Conservation (phyloP, 805 yeast genomes). For the Yarrowia hollandica region DNA sequence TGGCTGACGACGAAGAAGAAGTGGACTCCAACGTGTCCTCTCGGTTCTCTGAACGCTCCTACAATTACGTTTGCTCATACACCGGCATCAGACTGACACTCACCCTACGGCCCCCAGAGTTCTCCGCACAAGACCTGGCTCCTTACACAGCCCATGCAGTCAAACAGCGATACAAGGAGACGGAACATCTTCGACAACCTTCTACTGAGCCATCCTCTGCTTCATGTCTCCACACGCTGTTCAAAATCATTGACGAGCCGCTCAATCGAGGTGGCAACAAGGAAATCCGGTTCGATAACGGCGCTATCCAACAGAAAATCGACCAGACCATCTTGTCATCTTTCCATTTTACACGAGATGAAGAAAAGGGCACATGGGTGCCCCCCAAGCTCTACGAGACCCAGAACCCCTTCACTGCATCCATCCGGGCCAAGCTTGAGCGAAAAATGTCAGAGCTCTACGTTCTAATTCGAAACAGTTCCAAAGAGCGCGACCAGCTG, state of each 20-base stretch:
- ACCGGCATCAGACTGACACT: slow-evolving; percentile 34
- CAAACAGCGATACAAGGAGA: slow-evolving; percentile 49
- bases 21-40: neutral
- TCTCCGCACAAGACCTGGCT: slow-evolving; percentile 49
- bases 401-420: slow-evolving; percentile 31
- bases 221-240: slow-evolving; percentile 60
- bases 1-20: neutral
- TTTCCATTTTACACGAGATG: slow-evolving; percentile 34
- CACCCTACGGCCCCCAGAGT: slow-evolving; percentile 38
- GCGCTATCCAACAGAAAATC: slow-evolving; percentile 56
- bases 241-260: slow-evolving; percentile 69
- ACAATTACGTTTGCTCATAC: slow-evolving; percentile 33
- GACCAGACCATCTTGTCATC: slow-evolving; percentile 53
- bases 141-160: slow-evolving; percentile 54
- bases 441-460: slow-evolving; percentile 32
- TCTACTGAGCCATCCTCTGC: slow-evolving; percentile 54
- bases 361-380: slow-evolving; percentile 29
- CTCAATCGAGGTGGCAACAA: slow-evolving; percentile 52
- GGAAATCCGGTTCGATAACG: slow-evolving; percentile 55
- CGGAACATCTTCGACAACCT: slow-evolving; percentile 36
- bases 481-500: slow-evolving; percentile 1
- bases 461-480: neutral
- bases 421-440: slow-evolving; percentile 29
- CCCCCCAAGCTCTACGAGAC: slow-evolving; percentile 35
- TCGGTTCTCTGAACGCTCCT: neutral